Conservation (phyloP, 2,329 filamentous ascomycete species). For the Drechslerella dactyloides region DNA sequence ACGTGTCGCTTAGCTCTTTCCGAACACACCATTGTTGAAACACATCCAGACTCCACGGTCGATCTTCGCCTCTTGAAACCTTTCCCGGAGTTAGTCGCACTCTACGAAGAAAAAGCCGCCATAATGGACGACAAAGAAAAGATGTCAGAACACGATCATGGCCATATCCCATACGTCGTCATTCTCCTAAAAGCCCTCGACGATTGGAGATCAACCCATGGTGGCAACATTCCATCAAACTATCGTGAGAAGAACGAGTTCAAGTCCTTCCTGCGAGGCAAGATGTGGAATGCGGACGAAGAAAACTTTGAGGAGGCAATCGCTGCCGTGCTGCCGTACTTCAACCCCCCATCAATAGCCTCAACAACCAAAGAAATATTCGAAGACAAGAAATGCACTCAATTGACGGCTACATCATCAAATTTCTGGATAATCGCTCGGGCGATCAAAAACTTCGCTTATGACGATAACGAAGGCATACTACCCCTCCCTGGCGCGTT, state of each 20-base stretch:
- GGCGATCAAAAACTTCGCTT: conserved; percentile 73
- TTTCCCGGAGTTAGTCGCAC: conserved; percentile 79
- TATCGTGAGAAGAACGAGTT: conserved; percentile 90
- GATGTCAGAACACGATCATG: conserved; percentile 79
- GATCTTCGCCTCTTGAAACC: conserved; percentile 84
- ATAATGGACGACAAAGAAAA: conserved; percentile 54
- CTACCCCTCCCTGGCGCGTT: conserved; percentile 85
- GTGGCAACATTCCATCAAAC: conserved; percentile 70
- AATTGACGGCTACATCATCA: conserved; percentile 62
- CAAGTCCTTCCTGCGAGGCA: conserved; percentile 70
- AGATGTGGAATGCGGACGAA: conserved; percentile 76
- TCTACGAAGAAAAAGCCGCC: conserved; percentile 72
- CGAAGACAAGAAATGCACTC: conserved; percentile 68
- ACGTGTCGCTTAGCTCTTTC: conserved; percentile 81
- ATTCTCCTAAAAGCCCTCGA: conserved; percentile 82
- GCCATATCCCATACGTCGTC: conserved; percentile 86
- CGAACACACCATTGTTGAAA: conserved; percentile 87
- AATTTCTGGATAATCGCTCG: conserved; percentile 89
- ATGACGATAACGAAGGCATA: conserved; percentile 67
- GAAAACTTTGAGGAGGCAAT: conserved; percentile 97
- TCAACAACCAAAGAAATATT: conserved; percentile 79
- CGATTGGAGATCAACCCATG: conserved; percentile 75
- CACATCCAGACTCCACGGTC: conserved; percentile 85
- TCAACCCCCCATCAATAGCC: conserved; percentile 72
- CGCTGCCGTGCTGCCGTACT: conserved; percentile 83